Evolutionary conservation across 345 rosid species (phyloP).

Genomic region (Triadica sebifera): DNA sequence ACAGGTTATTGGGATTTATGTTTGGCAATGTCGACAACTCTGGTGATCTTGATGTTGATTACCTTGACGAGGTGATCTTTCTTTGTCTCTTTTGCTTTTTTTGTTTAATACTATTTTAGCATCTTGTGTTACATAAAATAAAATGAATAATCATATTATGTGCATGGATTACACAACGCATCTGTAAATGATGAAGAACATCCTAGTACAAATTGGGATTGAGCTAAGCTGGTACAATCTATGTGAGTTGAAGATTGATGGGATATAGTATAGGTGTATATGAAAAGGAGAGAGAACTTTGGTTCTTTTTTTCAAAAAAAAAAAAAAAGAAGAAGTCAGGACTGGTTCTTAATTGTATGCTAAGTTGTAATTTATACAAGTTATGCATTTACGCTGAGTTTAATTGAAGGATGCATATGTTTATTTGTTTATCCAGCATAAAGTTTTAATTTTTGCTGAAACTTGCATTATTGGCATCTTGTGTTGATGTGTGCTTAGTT

Average conservation of each 20-base stretch:
- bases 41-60: slow-evolving; percentile 95
- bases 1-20: slow-evolving; percentile 83
- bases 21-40: slow-evolving; percentile 94
- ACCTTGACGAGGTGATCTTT: slow-evolving; percentile 81
- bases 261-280: neutral
- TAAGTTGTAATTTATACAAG: neutral
- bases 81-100: slow-evolving; percentile 2
- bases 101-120: neutral
- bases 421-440: neutral
- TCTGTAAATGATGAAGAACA: neutral
- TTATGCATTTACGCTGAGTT: too few species aligned
- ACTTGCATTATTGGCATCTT: neutral
- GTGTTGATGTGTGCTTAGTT: neutral
- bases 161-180: neutral
- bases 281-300: neutral
- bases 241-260: neutral
- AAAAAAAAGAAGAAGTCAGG: too few species aligned
- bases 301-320: too few species aligned
- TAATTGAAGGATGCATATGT: neutral
- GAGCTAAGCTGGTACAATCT: neutral
- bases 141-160: neutral
- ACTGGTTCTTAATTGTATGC: neutral
- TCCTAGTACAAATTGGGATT: neutral
- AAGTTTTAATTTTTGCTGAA: slow-evolving; percentile 3
- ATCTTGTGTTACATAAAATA: neutral